Evolutionary conservation across 2,329 filamentous ascomycete species (phyloP).

Genomic region (Diplodia seriata): DNA sequence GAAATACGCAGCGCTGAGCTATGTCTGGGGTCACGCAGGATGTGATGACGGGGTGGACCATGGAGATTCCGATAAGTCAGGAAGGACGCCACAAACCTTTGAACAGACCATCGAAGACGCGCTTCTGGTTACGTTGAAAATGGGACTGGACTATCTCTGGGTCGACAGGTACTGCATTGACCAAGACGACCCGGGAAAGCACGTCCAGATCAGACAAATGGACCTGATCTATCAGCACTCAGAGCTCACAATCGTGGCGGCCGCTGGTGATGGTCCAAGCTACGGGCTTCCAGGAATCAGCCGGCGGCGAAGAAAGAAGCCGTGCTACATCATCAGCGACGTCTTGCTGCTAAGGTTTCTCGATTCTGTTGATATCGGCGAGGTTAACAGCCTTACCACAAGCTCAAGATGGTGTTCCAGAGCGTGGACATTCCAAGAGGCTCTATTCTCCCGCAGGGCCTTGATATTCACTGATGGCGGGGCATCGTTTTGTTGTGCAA

Average conservation of each 20-base stretch:
- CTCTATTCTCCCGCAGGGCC: neutral
- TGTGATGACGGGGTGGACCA: neutral
- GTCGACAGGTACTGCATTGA: neutral
- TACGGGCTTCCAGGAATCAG: neutral
- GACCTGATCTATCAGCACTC: neutral
- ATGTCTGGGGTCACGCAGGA: neutral
- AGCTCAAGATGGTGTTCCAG: neutral
- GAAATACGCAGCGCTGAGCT: neutral
- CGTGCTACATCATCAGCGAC: no score
- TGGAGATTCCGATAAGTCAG: neutral
- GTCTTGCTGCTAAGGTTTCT: no score
- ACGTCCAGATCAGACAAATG: neutral
- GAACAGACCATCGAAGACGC: neutral
- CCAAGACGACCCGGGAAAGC: neutral
- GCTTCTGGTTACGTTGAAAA: neutral
- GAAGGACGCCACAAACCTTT: no score
- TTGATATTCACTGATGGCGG: neutral
- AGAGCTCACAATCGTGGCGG: neutral
- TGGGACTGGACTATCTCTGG: neutral
- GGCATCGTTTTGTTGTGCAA: neutral
- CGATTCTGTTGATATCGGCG: no score
- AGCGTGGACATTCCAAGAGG: neutral
- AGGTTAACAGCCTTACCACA: rapidly evolving
- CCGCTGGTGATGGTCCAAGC: no score
- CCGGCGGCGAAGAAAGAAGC: no score